Percentiles rank a stretch among this genome's conserved stretches.
Evolutionary conservation across 2,329 filamentous ascomycete genomes (phyloP).

Genomic region (Colletotrichum horii): DNA sequence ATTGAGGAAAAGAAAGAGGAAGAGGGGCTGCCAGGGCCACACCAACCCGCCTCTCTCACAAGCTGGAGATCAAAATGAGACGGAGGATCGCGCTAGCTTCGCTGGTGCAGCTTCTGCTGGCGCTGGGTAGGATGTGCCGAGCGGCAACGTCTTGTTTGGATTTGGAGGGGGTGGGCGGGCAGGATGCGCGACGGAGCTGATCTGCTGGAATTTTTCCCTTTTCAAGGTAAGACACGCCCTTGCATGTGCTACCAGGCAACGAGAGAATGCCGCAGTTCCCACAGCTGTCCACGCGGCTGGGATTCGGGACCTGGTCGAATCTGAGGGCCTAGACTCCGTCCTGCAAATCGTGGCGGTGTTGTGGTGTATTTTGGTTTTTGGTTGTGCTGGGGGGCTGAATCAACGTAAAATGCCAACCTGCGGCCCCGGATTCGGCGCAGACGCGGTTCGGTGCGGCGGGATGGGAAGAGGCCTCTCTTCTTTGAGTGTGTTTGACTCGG

Average conservation of each 20-base stretch:
- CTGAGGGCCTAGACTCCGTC: neutral
- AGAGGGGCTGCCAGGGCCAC: neutral
- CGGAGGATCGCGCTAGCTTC: neutral
- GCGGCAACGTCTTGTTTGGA: neutral
- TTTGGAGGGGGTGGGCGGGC: neutral
- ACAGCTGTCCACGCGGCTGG: neutral
- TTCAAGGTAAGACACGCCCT: neutral
- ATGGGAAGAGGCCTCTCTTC: neutral
- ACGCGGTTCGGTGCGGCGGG: neutral
- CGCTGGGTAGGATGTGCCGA: neutral
- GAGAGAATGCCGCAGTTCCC: neutral
- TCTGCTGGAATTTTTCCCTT: neutral
- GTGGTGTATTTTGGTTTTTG: neutral
- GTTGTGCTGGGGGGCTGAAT: neutral
- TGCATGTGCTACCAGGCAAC: slow-evolving; percentile 5
- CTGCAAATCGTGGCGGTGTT: neutral
- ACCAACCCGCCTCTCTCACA: neutral
- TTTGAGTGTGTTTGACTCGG: neutral
- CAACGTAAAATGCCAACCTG: neutral
- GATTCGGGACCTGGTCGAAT: neutral
- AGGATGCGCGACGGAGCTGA: neutral
- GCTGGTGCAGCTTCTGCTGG: neutral
- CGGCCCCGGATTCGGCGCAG: neutral
- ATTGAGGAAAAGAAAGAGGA: neutral
- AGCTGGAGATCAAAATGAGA: neutral